phyloP scores from a whole-genome alignment of 495 filamentous ascomycete genomes.

The Neurospora sp. region DNA sequence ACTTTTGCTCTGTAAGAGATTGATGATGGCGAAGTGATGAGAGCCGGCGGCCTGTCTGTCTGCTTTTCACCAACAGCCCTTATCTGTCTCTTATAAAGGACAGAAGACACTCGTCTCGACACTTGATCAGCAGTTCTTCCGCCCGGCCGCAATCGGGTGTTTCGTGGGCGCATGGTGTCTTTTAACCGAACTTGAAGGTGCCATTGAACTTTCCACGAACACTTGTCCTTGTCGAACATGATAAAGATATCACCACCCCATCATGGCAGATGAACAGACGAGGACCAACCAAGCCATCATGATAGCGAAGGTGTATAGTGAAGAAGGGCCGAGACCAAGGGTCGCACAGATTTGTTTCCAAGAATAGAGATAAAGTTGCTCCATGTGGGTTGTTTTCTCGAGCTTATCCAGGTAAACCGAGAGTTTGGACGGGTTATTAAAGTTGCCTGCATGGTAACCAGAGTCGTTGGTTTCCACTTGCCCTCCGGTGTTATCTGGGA shows the following conservation, averaged over 20 bases:
- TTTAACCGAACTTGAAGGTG: not conserved
- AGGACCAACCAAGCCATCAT: not conserved
- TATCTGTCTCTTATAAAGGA: too few species aligned
- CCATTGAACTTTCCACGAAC: not conserved
- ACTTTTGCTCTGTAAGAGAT: not conserved
- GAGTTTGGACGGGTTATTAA: slow-evolving; percentile 1
- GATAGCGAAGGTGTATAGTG: not conserved
- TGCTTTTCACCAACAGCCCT: too few species aligned
- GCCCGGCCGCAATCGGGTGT: not conserved
- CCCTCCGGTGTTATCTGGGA: not conserved
- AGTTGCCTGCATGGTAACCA: not conserved
- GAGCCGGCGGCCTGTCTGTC: too few species aligned
- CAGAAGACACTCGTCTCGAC: too few species aligned
- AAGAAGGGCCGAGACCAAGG: not conserved
- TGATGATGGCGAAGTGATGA: not conserved
- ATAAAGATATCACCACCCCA: not conserved
- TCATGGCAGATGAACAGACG: not conserved
- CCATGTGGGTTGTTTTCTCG: not conserved
- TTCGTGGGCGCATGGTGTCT: not conserved
- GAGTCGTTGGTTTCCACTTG: not conserved
- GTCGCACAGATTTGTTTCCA: not conserved
- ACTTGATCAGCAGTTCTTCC: not conserved
- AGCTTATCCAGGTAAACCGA: slow-evolving; percentile 13
- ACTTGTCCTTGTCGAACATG: not conserved
- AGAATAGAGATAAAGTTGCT: slow-evolving; percentile 18